Base-by-base conservation (phyloP, 2,329 filamentous ascomycete species). In the Xylaria multiplex region DNA sequence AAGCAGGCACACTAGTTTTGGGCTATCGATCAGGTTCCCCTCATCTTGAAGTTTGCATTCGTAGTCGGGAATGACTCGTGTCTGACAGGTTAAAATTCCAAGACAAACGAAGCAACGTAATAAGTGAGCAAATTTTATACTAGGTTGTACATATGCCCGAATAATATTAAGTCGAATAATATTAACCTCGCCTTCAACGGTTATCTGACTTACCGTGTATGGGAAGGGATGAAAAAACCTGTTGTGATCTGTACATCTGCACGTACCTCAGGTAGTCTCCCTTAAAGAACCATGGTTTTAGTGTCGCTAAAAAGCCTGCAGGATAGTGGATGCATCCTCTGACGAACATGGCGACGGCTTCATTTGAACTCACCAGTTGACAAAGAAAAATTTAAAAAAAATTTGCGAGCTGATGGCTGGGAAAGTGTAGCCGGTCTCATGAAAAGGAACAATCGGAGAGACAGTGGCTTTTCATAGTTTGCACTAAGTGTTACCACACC, bases 401-500 rank as follows among this genome's bases (percentile, higher is more conserved):
- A 1, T 27, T 27, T 40, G 9, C 49, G 37, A 27, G 7, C 24
- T 6, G 22, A 60, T 27, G 55, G 62, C 55, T 54, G 55, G 62
- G 22, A 42, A 19, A 32, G 27, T 48, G 48, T 45, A 46, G 11
- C 49, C 40, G 46, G 37, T 16, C 32, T 32, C n/a, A 42, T 11
- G 14, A 22, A 45, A 22, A 42, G 50, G 35, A 57, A 54, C 14
- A 40, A 46, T 43, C 16, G 27, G 27, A 30, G 43, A 62, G 43
- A 19, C 42, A 13, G 37, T 24, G 9, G 24, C 43, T 54, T 59
- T 60, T 64, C 35, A 13, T 37, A 35, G 27, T 48, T 48, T 40
- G 35, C 14, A 13, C 11, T 40, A 40, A 14, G 37, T 24, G 32
- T 59, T 64, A 27, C 56, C 54, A 43, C 55, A 59, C 19, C 24